phyloP scores from a whole-genome alignment of 2,329 filamentous ascomycete genomes.

The Fusarium devonianum region DNA sequence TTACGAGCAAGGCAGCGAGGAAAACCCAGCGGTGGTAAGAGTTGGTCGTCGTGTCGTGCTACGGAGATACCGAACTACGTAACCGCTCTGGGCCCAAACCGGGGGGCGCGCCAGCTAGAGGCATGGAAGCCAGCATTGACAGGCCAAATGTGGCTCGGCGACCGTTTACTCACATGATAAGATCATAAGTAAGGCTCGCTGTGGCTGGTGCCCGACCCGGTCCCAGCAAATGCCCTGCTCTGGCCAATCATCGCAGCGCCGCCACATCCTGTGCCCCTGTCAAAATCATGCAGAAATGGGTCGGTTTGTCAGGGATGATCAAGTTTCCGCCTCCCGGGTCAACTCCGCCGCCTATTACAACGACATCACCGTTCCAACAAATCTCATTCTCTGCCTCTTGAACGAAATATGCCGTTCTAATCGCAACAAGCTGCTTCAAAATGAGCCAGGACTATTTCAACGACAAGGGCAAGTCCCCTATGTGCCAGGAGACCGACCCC shows the following conservation, averaged over 20 bases:
- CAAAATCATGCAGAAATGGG: conserved; percentile 46
- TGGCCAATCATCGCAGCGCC: conserved; percentile 42
- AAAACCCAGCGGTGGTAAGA: conserved; percentile 31
- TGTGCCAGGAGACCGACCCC: conserved; percentile 43
- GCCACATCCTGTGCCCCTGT: conserved; percentile 38
- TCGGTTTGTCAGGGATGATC: conserved; percentile 28
- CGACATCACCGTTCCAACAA: conserved; percentile 33
- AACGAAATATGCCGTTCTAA: conserved; percentile 47
- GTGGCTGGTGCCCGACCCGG: conserved; percentile 13
- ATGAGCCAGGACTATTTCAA: conserved; percentile 69
- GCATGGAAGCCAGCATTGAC: conserved; percentile 12
- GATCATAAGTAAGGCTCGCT: conserved; percentile 40
- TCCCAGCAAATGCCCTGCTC: conserved; percentile 18
- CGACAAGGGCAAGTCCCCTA: conserved; percentile 60
- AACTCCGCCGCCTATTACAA: conserved; percentile 33
- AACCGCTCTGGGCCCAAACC: conserved; percentile 18
- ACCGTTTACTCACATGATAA: conserved; percentile 32
- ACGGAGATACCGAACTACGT: conserved; percentile 29
- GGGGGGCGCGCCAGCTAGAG: too few relatives aligned
- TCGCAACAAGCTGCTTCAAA: conserved; percentile 39
- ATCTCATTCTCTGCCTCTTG: conserved; percentile 23
- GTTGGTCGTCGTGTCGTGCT: conserved; percentile 17
- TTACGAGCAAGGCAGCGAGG: conserved; percentile 31
- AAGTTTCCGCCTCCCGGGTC: conserved; percentile 33
- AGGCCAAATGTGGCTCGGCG: conserved; percentile 14